A percentile compares a stretch with the other conserved stretches of the same genome.
phyloP scores from a whole-genome alignment of 768 basidiomycete species.

The Russula dissimulans region DNA sequence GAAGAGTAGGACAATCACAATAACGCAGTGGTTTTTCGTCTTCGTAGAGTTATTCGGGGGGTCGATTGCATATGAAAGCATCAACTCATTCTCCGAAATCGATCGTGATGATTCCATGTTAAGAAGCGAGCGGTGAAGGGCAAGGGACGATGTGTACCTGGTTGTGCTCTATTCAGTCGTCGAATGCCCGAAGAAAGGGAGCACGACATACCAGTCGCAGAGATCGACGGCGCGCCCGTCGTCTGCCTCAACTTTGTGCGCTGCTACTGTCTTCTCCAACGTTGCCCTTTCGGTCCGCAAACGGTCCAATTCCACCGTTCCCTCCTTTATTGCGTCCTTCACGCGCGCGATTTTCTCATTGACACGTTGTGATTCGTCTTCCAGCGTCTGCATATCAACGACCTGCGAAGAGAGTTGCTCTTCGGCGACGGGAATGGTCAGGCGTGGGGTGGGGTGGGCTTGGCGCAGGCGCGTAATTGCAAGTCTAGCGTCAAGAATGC shows the following conservation, averaged over 20 bases:
- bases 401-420: constrained; percentile 67
- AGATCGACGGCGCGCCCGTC: constrained; percentile 55
- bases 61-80: constrained; percentile 52
- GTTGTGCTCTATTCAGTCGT: neutral
- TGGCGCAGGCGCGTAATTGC: constrained; percentile 73
- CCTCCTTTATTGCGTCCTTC: constrained; percentile 54
- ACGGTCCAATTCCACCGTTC: constrained; percentile 46
- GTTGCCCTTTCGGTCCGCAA: constrained; percentile 55
- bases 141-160: constrained; percentile 66
- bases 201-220: constrained; percentile 53
- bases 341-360: constrained; percentile 42
- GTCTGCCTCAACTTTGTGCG: constrained; percentile 42
- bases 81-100: constrained; percentile 69
- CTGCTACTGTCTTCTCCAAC: constrained; percentile 57
- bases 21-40: constrained; percentile 24
- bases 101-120: constrained; percentile 50
- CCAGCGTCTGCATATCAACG: constrained; percentile 68
- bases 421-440: constrained; percentile 69
- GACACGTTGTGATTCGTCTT: constrained; percentile 50
- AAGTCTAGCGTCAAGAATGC: constrained; percentile 77
- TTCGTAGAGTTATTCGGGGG: constrained; percentile 16
- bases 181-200: neutral
- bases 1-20: constrained; percentile 52
- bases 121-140: constrained; percentile 52
- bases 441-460: constrained; percentile 67